Conservation (phyloP, 2,329 filamentous ascomycete genomes). For the Xylaria sp. region DNA sequence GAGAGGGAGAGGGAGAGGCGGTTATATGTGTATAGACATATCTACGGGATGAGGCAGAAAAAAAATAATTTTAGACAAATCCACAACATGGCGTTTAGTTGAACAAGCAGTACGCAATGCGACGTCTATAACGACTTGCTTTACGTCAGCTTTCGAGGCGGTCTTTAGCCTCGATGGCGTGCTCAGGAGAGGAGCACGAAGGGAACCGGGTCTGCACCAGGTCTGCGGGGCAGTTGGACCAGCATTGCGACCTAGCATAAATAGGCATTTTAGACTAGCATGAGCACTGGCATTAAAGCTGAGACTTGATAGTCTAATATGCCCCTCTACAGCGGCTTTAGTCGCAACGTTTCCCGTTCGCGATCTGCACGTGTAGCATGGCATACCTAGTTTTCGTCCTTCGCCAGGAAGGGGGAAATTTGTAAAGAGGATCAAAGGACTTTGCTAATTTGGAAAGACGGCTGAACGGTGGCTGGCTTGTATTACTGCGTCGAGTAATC, state of each 20-base stretch:
- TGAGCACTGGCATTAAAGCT: not conserved
- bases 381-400: not conserved
- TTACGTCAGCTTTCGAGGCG: constrained; percentile 29
- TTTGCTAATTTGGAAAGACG: constrained; percentile 27
- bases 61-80: constrained; percentile 3
- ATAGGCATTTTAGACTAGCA: not conserved
- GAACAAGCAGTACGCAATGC: constrained; percentile 14
- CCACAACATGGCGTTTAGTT: constrained; percentile 8
- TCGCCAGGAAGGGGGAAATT: constrained; percentile 7
- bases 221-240: constrained; percentile 20
- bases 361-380: not conserved
- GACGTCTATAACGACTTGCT: constrained; percentile 17
- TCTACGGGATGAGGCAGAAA: constrained; percentile 1
- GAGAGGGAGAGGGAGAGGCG: not conserved
- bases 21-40: constrained; percentile 22
- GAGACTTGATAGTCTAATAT: constrained; percentile 15
- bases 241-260: not conserved
- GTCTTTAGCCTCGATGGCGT: constrained; percentile 50
- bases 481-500: constrained; percentile 31
- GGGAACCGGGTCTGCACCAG: not conserved
- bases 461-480: constrained; percentile 15
- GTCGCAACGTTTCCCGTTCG: not conserved
- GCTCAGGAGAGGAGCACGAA: constrained; percentile 40
- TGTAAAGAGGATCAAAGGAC: constrained; percentile 21
- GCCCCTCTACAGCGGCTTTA: constrained; percentile 6